phyloP scores from a whole-genome alignment of 2,329 filamentous ascomycete genomes.

The Thielaviopsis populi region DNA sequence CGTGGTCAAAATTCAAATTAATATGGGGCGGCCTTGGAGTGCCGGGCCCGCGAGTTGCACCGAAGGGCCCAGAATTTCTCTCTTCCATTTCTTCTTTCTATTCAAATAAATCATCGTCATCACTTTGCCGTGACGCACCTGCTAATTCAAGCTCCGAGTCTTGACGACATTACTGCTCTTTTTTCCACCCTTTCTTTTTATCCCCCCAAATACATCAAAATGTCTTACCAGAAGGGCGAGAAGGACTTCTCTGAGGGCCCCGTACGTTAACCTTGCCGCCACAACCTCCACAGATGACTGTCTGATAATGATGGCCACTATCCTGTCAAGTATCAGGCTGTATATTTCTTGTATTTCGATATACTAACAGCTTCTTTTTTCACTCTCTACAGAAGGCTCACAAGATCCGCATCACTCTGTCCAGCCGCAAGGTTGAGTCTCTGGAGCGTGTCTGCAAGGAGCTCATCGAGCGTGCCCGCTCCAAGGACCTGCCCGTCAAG shows the following conservation, averaged over 20 bases:
- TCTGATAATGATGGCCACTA: neutral
- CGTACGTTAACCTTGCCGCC: conserved; percentile 35
- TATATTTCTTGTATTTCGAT: neutral
- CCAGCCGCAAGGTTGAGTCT: conserved; percentile 81
- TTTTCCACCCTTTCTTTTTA: conserved; percentile 14
- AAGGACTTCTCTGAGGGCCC: conserved; percentile 86
- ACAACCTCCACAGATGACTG: too few species aligned
- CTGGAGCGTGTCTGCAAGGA: conserved; percentile 98
- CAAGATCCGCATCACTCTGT: conserved; percentile 97
- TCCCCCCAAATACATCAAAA: conserved; percentile 33
- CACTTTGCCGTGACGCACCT: conserved; percentile 59
- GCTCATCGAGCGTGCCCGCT: conserved; percentile 96
- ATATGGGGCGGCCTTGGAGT: neutral
- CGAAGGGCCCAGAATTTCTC: neutral
- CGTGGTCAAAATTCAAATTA: neutral
- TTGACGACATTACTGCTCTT: conserved; percentile 42
- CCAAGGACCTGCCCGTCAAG: conserved; percentile 97
- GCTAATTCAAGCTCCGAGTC: conserved; percentile 51
- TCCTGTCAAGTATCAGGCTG: neutral
- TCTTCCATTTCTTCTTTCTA: conserved; percentile 19
- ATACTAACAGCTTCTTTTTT: conserved; percentile 15
- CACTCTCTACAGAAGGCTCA: conserved; percentile 58
- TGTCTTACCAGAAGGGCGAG: conserved; percentile 92
- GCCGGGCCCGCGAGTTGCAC: conserved; percentile 4
- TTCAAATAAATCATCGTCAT: conserved; percentile 40